Percentiles rank a stretch among this genome's conserved stretches.
phyloP scores from a whole-genome alignment of 306 rosid genomes.

The Bauhinia variegata region DNA sequence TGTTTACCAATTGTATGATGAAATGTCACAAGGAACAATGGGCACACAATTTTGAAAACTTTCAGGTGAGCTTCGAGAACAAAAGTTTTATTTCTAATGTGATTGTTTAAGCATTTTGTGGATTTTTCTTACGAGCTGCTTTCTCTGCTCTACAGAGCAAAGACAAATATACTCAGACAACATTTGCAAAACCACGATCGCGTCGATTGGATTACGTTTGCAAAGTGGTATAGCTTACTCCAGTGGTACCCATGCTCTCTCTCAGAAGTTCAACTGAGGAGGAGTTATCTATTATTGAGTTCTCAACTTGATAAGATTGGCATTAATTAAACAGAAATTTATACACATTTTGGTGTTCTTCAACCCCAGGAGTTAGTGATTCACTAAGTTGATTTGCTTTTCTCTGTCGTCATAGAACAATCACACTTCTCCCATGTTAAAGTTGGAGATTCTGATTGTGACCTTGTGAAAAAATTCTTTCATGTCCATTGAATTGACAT shows the following conservation, averaged over 20 bases:
- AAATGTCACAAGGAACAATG: neutral
- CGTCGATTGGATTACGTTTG: neutral
- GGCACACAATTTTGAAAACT: too few relatives aligned
- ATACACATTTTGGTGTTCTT: neutral
- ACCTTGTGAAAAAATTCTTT: neutral
- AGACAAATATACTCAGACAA: too few relatives aligned
- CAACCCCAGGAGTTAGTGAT: neutral
- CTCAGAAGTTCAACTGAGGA: neutral
- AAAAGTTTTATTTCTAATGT: neutral
- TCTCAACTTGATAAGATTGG: neutral
- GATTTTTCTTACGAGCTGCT: neutral
- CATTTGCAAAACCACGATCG: neutral
- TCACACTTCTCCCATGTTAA: neutral
- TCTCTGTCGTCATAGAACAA: neutral
- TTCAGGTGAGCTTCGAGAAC: too few relatives aligned
- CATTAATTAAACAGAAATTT: neutral
- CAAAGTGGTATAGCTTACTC: neutral
- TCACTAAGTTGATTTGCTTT: constrained; percentile 2
- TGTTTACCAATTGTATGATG: neutral
- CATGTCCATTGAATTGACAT: constrained; percentile 20
- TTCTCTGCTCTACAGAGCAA: too few relatives aligned
- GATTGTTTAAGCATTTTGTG: neutral
- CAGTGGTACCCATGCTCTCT: neutral
- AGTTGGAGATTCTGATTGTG: constrained; percentile 27
- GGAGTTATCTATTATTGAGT: neutral